Percentiles rank a stretch among this genome's conserved stretches.
These are phyloP conservation scores for Trichoderma oligosporum DNA, from an alignment of 2,329 filamentous ascomycete species.

Conservation along the genomic window DNA sequence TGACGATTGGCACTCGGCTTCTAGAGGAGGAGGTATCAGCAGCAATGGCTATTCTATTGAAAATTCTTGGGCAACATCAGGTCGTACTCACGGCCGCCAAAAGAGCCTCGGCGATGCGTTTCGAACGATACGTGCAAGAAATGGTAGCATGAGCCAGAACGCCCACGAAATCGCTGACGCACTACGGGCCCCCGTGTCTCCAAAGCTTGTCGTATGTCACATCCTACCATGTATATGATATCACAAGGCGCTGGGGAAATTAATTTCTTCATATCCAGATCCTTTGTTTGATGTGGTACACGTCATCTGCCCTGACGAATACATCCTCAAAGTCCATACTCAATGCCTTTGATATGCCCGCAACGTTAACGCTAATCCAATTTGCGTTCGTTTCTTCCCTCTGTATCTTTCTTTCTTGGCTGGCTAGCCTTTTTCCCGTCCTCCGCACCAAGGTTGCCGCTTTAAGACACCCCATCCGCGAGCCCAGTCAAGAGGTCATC, in stretches of 20 bases:
- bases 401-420: slow-evolving; percentile 74
- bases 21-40: neutral
- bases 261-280: slow-evolving; percentile 47
- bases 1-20: slow-evolving; percentile 21
- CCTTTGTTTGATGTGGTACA: slow-evolving; percentile 89
- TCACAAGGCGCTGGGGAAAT: neutral
- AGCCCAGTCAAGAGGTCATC: slow-evolving; percentile 77
- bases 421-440: slow-evolving; percentile 68
- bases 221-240: neutral
- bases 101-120: slow-evolving; percentile 91
- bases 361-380: slow-evolving; percentile 87
- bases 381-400: slow-evolving; percentile 89
- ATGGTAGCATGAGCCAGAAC: slow-evolving; percentile 85
- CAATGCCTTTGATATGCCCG: slow-evolving; percentile 83
- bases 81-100: slow-evolving; percentile 62
- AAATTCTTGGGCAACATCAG: slow-evolving; percentile 29
- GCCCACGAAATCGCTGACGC: slow-evolving; percentile 91
- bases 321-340: slow-evolving; percentile 97
- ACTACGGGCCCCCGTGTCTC: slow-evolving; percentile 83
- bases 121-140: slow-evolving; percentile 72
- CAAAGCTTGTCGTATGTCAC: slow-evolving; percentile 39
- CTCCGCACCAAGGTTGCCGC: slow-evolving; percentile 71
- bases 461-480: slow-evolving; percentile 77
- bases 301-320: slow-evolving; percentile 91
- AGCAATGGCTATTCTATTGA: slow-evolving; percentile 18